Evolutionary conservation across 805 yeast species (phyloP), one percentile per base, ranked within the genome.

Genomic region (Spathaspora arborariae): DNA sequence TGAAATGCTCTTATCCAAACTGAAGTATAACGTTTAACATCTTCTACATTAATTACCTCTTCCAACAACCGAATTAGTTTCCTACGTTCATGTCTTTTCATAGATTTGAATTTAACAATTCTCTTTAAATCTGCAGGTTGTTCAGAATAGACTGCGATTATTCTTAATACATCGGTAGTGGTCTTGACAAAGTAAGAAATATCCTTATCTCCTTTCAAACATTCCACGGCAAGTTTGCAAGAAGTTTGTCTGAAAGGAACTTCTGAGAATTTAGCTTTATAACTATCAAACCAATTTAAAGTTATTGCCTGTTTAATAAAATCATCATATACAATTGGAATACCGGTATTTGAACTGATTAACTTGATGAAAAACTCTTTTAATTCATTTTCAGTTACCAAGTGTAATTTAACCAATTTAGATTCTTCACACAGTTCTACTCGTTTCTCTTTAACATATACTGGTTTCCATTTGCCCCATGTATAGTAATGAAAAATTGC

Each of bases 221-320:
- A 20, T n/a, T 11, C 18, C 5, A 21, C 33, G 1, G 53, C 53
- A 11, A 50, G 38, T 13, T 41, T 36, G 36, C 47, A 39, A 20
- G 44, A 27, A 13, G 48, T 42, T 38, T 47, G 48, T 21, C 49
- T 44, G 44, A 50, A 50, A 10, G 49, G 51, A 20, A 47, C 47
- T 26, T 26, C 36, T 8, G 33, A 22, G 27, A 20, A 21, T 20
- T 38, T 41, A 4, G 27, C 41, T 7, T 13, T 15, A 7, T 41
- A 43, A 8, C 22, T 44, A 16, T 20, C 26, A 21, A 30, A 13
- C 53, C 53, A 50, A 11, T 43, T 42, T 15, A 10, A 16, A 8
- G 49, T 48, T 18, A 56, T 51, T n/a, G 49, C 56, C 15, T 47
- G 54, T 19, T 48, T 53, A 34, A 57, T 46, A 22, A 57, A 47